Conservation (phyloP, 176 grass and related monocot genomes). For the maize (Zea mays) region DNA sequence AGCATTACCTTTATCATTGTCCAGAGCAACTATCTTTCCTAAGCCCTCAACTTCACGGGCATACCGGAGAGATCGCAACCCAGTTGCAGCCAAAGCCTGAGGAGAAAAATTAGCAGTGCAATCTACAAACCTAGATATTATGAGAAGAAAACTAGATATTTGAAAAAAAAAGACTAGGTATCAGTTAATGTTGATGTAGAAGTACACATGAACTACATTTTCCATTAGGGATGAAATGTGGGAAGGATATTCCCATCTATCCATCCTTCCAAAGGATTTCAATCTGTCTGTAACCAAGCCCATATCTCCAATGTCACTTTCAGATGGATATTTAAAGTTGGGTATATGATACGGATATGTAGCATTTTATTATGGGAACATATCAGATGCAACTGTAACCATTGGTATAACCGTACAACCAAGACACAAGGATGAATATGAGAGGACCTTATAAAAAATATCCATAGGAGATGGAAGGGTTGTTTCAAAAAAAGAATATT, state of each 20-base stretch:
- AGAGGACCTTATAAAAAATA: too few species aligned
- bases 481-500: too few species aligned
- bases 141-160: not conserved
- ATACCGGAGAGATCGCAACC: slow-evolving; percentile 84
- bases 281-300: not conserved
- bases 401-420: too few species aligned
- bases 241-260: not conserved
- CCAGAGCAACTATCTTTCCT: slow-evolving; percentile 81
- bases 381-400: too few species aligned
- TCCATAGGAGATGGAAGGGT: too few species aligned
- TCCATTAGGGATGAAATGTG: slow-evolving; percentile 4
- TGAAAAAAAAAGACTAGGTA: not conserved
- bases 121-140: not conserved
- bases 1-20: slow-evolving; percentile 82
- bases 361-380: not conserved
- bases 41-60: slow-evolving; percentile 75
- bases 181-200: slow-evolving; percentile 14
- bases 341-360: not conserved
- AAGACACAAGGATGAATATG: too few species aligned
- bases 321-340: not conserved
- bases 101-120: slow-evolving; percentile 9
- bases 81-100: slow-evolving; percentile 92
- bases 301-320: not conserved
- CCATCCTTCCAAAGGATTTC: not conserved
- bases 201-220: not conserved